Evolutionary conservation across 352 stramenopile genomes (phyloP).

Genomic region (Globisporangium carolinianum): DNA sequence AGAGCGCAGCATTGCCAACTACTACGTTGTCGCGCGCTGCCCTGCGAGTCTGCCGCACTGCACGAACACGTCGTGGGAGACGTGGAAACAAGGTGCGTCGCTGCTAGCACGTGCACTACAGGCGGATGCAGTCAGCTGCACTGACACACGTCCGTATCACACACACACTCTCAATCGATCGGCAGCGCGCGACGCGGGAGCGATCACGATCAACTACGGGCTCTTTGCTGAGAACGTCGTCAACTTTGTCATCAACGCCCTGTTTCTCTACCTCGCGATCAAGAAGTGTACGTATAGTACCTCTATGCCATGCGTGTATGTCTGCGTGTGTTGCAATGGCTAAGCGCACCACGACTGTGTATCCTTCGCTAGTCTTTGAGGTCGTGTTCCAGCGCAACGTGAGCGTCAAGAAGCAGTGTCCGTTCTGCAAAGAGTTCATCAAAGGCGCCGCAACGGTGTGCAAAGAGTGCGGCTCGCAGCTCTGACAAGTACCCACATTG

Average conservation of each 20-base stretch:
- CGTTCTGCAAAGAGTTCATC: conserved; percentile 63
- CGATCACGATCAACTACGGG: conserved; percentile 65
- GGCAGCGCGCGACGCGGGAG: conserved; percentile 43
- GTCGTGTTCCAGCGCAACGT: conserved; percentile 59
- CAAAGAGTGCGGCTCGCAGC: conserved; percentile 27
- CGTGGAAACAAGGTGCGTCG: conserved; percentile 46
- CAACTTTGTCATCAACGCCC: conserved; percentile 67
- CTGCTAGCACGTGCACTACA: not conserved
- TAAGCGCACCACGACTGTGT: no score
- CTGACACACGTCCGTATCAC: not conserved
- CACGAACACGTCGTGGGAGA: conserved; percentile 46
- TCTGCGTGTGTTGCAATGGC: not conserved
- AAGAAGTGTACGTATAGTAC: conserved; percentile 40
- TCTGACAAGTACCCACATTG: not conserved
- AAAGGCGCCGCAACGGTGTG: conserved; percentile 39
- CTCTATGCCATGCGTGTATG: not conserved
- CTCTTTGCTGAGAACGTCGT: conserved; percentile 62
- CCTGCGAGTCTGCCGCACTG: conserved; percentile 25
- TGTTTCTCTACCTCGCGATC: conserved; percentile 66
- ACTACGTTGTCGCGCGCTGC: conserved; percentile 50
- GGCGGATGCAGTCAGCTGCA: not conserved
- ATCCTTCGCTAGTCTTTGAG: conserved; percentile 27
- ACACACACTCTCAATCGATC: not conserved
- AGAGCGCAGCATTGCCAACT: conserved; percentile 59
- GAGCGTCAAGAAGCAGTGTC: conserved; percentile 55